Conservation (phyloP, 306 rosid genomes). For the Vigna radiata region DNA sequence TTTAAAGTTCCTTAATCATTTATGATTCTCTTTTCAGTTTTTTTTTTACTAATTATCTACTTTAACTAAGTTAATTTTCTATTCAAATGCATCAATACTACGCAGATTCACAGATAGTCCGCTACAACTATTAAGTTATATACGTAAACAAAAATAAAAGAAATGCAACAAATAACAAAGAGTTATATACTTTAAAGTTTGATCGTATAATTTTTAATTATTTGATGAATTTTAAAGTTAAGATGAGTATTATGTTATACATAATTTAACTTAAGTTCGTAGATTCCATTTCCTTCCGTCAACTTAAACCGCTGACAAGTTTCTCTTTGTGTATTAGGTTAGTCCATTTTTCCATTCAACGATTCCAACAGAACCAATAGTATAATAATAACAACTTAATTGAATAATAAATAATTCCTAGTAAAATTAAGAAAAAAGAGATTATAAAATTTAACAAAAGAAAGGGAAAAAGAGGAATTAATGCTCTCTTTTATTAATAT, state of each 20-base stretch:
- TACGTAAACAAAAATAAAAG: too few relatives aligned
- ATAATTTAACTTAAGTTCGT: neutral
- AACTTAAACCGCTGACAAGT: neutral
- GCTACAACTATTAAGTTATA: too few relatives aligned
- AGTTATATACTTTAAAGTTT: too few relatives aligned
- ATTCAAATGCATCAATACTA: too few relatives aligned
- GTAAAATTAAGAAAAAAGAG: neutral
- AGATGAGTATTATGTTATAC: neutral
- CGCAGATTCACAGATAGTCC: too few relatives aligned
- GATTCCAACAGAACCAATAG: constrained; percentile 2
- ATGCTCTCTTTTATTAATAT: constrained; percentile 61
- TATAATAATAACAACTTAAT: neutral
- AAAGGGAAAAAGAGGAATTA: constrained; percentile 46
- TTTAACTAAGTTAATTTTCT: too few relatives aligned
- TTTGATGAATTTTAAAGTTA: neutral
- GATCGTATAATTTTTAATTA: too few relatives aligned
- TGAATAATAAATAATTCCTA: neutral
- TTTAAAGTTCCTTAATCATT: too few relatives aligned
- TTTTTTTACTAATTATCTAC: too few relatives aligned
- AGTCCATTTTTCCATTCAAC: neutral
- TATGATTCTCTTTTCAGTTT: too few relatives aligned
- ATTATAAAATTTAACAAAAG: neutral
- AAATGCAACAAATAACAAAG: too few relatives aligned
- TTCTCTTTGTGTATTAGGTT: neutral
- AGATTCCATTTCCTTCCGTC: neutral